Conservation (phyloP, 1,284 basidiomycete species). For the Veloboletus limbatus region DNA sequence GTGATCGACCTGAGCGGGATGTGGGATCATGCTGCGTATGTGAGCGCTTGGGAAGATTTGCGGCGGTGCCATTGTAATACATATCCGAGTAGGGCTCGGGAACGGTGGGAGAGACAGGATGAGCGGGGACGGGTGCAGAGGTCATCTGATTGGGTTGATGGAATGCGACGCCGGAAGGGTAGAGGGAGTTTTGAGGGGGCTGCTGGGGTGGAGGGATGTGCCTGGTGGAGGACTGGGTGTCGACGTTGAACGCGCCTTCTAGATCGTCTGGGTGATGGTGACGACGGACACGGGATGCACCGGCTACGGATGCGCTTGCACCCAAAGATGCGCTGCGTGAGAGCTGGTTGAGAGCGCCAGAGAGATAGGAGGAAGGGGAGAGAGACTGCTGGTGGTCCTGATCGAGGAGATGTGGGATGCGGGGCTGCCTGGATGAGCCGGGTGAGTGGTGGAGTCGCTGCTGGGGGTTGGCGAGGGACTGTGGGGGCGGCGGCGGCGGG, state of each 20-base stretch:
- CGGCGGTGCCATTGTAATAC: constrained; percentile 54
- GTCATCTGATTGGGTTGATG: constrained; percentile 44
- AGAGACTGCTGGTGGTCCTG: constrained; percentile 50
- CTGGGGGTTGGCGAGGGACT: constrained; percentile 24
- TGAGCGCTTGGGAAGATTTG: constrained; percentile 52
- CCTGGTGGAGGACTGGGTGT: constrained; percentile 41
- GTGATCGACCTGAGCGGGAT: constrained; percentile 53
- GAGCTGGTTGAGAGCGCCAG: constrained; percentile 49
- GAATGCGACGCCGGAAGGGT: constrained; percentile 57
- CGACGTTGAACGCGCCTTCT: constrained; percentile 61
- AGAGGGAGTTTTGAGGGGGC: constrained; percentile 45
- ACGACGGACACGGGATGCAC: constrained; percentile 46
- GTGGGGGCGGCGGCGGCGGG: constrained; percentile 42
- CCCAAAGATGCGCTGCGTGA: constrained; percentile 66
- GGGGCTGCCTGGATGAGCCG: constrained; percentile 48
- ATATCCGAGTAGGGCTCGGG: constrained; percentile 58
- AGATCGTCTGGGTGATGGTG: constrained; percentile 68
- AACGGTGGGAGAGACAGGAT: constrained; percentile 35
- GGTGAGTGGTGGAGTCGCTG: constrained; percentile 36
- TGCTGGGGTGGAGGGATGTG: constrained; percentile 38
- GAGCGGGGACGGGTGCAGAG: constrained; percentile 35
- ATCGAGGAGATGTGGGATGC: constrained; percentile 63
- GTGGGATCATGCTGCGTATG: constrained; percentile 54
- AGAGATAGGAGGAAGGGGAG: constrained; percentile 50
- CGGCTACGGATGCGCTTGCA: constrained; percentile 42